A percentile compares a stretch with the other conserved stretches of the same genome.
Conservation (phyloP, 345 rosid genomes). For the Populus pruinosa region DNA sequence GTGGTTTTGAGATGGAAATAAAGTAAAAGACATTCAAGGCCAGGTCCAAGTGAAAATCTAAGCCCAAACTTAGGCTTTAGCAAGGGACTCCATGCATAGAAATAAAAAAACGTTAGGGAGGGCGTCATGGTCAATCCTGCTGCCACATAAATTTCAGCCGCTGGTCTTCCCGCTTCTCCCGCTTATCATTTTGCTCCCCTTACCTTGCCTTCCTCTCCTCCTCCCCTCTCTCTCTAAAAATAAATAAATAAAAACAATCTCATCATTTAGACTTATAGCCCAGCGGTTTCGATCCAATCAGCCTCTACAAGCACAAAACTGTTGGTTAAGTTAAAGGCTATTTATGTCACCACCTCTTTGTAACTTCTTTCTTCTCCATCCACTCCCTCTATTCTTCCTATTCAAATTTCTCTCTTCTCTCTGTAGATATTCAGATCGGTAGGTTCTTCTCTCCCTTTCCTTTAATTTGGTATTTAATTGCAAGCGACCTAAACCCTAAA, state of each 20-base stretch:
- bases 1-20: too few relatives aligned
- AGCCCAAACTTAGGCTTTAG: too few relatives aligned
- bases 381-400: not conserved
- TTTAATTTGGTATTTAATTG: too few relatives aligned
- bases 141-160: conserved; percentile 13
- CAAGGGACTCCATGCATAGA: not conserved
- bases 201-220: not conserved
- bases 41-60: too few relatives aligned
- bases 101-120: not conserved
- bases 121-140: not conserved
- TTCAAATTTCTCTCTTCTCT: not conserved
- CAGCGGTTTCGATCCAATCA: too few relatives aligned
- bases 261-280: too few relatives aligned
- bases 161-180: conserved; percentile 56
- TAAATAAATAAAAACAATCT: not conserved
- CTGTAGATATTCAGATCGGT: conserved; percentile 33
- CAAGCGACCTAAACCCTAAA: not conserved
- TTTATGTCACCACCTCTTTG: not conserved
- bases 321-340: too few relatives aligned
- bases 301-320: too few relatives aligned
- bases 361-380: not conserved
- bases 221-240: conserved; percentile 4
- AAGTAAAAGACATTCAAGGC: too few relatives aligned
- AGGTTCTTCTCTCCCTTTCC: conserved; percentile 16
- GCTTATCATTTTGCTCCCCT: conserved; percentile 14